A percentile compares a stretch with the other conserved stretches of the same genome.
Conservation (phyloP, 805 yeast genomes). For the Myxozyma geophila region DNA sequence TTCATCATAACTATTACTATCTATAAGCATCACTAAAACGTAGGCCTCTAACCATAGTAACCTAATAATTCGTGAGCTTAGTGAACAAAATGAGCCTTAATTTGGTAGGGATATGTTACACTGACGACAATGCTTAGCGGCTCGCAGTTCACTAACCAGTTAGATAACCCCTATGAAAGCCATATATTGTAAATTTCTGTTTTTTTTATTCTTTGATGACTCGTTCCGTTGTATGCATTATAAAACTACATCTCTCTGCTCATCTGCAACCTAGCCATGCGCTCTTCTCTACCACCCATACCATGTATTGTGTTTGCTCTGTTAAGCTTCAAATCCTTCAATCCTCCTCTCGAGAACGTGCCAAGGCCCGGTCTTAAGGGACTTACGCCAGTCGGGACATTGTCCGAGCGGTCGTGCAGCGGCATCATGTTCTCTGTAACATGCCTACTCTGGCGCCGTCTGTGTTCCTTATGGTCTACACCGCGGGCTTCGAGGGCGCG, state of each 20-base stretch:
- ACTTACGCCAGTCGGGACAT: constrained; percentile 11
- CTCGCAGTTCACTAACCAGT: no score
- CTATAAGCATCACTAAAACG: no score
- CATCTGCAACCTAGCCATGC: constrained; percentile 6
- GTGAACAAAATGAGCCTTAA: no score
- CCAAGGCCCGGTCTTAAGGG: constrained; percentile 1
- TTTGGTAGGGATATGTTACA: no score
- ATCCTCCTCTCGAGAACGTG: constrained; percentile 22
- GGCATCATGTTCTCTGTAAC: constrained; percentile 27
- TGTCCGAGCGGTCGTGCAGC: constrained; percentile 18
- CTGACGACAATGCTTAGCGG: no score
- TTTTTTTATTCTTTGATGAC: no score
- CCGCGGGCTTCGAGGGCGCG: constrained; percentile 18
- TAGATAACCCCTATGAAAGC: no score
- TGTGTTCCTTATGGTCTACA: constrained; percentile 17
- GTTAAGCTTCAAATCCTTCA: constrained; percentile 25
- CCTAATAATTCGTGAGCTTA: no score
- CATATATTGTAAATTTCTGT: no score
- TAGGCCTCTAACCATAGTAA: no score
- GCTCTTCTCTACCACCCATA: constrained; percentile 3
- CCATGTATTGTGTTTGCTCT: constrained; percentile 27
- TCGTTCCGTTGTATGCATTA: background rate
- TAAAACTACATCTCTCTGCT: constrained; percentile 2
- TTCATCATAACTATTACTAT: no score
- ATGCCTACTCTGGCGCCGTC: constrained; percentile 21